Conservation (phyloP, 805 yeast species). For the Schizosaccharomyces pombe region DNA sequence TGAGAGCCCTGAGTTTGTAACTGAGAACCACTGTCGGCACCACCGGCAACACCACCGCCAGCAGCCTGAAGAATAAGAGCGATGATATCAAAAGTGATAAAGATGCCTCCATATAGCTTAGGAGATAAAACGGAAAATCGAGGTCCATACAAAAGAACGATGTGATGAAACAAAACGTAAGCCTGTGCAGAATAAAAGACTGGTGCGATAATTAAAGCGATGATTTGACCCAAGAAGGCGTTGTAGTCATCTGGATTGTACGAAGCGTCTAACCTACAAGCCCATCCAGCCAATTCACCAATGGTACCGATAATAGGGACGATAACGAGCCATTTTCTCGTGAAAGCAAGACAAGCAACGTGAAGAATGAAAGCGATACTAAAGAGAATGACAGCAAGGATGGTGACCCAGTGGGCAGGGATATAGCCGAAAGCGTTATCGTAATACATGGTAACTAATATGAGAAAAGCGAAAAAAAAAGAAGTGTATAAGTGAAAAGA, state of each 20-base stretch:
- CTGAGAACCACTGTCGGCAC: neutral
- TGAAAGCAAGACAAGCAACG: neutral
- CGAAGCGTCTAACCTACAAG: neutral
- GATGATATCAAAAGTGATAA: neutral
- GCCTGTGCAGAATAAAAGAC: neutral
- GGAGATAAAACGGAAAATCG: neutral
- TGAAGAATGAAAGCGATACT: neutral
- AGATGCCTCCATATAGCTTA: neutral
- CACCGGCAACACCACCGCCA: slow-evolving; percentile 2
- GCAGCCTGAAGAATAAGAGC: neutral
- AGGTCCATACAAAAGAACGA: neutral
- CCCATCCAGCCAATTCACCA: neutral
- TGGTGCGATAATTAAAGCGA: neutral
- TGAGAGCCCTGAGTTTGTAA: neutral
- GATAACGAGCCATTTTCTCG: neutral
- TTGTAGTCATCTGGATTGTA: neutral
- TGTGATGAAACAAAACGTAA: neutral
- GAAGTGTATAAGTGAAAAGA: too few species aligned
- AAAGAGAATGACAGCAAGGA: neutral
- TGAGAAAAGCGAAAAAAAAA: too few species aligned
- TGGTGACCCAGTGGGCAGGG: neutral
- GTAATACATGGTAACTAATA: too few species aligned
- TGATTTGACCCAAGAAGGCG: neutral
- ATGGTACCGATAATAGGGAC: neutral
- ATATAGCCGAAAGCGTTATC: neutral